Evolutionary conservation across 345 rosid genomes (phyloP), one percentile per base, ranked within the genome.

Genomic region (Firmiana major): DNA sequence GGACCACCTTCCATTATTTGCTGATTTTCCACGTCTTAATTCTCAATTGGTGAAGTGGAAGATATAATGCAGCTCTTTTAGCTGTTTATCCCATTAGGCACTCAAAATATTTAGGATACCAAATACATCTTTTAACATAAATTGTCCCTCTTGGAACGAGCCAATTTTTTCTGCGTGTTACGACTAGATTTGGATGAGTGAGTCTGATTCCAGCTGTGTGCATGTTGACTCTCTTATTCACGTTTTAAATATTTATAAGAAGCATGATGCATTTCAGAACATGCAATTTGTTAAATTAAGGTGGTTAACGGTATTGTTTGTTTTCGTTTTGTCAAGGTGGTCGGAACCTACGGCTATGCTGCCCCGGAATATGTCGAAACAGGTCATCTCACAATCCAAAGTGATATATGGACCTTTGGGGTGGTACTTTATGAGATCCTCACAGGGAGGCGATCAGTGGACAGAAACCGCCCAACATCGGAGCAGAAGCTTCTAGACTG

Each of bases 291-390:
- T 70, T 70, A 36, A 69, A 6, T 69, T 69, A 71, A 71, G 51
- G 60, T 43, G 28, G 16, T 51, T 71, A 45, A 28, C 45, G 0
- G 10, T 48, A 34, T 48, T 4, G 0, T 69, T 69, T 69, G 6
- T 15, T 38, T 45, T 45, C 71, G 10, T 62, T 64, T 67, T 42
- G 75, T 51, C 53, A 69, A 96, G 99, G 92, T 89, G 72, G 89
- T 96, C 7, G 99, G 99, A 24, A 96, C 99, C n/a, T 79, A 85
- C 2, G 99, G 99, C 5, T 96, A 96, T 53, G 99, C 99, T 40
- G 97, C 97, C 6, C 99, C 99, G 0, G 98, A 96, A 78, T 96
- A 96, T 43, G 84, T 96, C 10, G 84, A 86, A 78, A 96, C 99
- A 0, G 99, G 99, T 46, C 98, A 93, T 81, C 99, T 96, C 48